Percentiles rank a stretch among this genome's conserved stretches.
phyloP scores from a whole-genome alignment of 495 filamentous ascomycete genomes.

The Tuber melanosporum region DNA sequence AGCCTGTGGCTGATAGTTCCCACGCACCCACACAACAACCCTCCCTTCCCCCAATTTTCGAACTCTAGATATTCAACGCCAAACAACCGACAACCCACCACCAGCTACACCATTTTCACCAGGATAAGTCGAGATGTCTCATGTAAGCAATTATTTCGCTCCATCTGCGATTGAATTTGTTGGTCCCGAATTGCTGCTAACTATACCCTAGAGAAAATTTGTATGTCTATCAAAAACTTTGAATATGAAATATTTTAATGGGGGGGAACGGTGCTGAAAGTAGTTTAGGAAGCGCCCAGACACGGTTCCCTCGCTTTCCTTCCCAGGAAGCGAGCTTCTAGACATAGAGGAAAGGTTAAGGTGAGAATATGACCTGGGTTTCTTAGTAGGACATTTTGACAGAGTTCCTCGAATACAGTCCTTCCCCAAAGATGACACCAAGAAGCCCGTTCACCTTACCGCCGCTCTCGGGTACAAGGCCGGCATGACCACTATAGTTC shows the following conservation, averaged over 20 bases:
- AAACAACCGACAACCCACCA: constrained; percentile 23
- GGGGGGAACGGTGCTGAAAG: constrained; percentile 12
- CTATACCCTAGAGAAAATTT: constrained; percentile 39
- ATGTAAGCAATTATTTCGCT: constrained; percentile 24
- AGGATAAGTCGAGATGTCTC: constrained; percentile 39
- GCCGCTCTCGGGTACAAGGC: constrained; percentile 99
- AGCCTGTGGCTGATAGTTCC: constrained; percentile 20
- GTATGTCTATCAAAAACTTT: constrained; percentile 24
- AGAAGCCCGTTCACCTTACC: constrained; percentile 98
- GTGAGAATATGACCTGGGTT: constrained; percentile 56
- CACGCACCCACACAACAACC: constrained; percentile 19
- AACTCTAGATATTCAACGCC: constrained; percentile 26
- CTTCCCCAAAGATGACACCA: constrained; percentile 99
- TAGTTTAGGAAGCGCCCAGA: constrained; percentile 68
- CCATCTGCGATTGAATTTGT: constrained; percentile 12
- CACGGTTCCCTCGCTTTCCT: constrained; percentile 97
- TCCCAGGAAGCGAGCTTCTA: constrained; percentile 91
- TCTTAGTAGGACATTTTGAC: constrained; percentile 11
- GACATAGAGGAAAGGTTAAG: constrained; percentile 98
- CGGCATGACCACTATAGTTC: constrained; percentile 99
- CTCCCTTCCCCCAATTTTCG: constrained; percentile 17
- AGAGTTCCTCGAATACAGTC: constrained; percentile 32
- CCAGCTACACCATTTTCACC: constrained; percentile 19
- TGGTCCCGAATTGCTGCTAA: constrained; percentile 16
- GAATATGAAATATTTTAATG: not conserved